Evolutionary conservation across 345 rosid genomes (phyloP).

Genomic region (Brassica nigra): DNA sequence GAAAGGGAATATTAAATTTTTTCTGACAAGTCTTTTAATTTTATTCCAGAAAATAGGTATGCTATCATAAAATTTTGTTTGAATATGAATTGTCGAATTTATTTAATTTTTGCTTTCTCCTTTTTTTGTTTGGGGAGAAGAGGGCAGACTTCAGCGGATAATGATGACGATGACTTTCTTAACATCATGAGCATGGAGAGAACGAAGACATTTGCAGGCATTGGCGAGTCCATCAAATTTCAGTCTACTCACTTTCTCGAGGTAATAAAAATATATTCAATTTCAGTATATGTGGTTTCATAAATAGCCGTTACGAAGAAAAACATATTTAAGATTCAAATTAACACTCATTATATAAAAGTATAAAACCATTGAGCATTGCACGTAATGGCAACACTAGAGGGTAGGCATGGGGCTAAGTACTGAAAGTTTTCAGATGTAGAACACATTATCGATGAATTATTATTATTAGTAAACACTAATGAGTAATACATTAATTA

Average conservation of each 20-base stretch:
- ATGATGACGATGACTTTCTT: slow-evolving; percentile 44
- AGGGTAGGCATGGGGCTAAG: no score
- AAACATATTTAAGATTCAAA: slow-evolving; percentile 9
- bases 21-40: slow-evolving; percentile 39
- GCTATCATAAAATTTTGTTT: slow-evolving; percentile 39
- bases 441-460: no score
- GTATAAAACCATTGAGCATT: slow-evolving; percentile 27
- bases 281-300: background rate
- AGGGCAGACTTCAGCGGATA: slow-evolving; percentile 40
- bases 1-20: slow-evolving; percentile 37
- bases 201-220: slow-evolving; percentile 41
- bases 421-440: no score
- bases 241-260: slow-evolving; percentile 40
- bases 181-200: slow-evolving; percentile 43
- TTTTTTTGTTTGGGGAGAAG: slow-evolving; percentile 22
- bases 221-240: slow-evolving; percentile 37
- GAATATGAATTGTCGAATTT: slow-evolving; percentile 39
- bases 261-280: slow-evolving; percentile 24
- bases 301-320: slow-evolving; percentile 23
- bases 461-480: no score
- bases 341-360: slow-evolving; percentile 21
- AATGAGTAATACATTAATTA: no score
- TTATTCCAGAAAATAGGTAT: slow-evolving; percentile 35
- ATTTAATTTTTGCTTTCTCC: background rate
- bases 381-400: no score